phyloP scores from a whole-genome alignment of 768 basidiomycete genomes.

The Boletus patriciae region DNA sequence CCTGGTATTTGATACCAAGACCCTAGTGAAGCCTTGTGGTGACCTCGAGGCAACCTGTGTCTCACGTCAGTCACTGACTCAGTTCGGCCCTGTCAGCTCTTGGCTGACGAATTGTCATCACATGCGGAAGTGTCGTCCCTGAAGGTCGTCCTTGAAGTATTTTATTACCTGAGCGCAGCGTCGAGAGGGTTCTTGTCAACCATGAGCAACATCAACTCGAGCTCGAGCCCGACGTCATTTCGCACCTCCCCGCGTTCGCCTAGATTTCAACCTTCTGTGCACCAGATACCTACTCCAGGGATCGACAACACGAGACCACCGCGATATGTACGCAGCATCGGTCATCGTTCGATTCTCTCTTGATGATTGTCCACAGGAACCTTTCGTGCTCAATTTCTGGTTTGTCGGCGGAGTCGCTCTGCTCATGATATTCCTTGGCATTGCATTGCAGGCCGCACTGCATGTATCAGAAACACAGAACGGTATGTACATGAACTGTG shows the following conservation, averaged over 20 bases:
- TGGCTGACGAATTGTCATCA: too few relatives aligned
- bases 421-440: constrained; percentile 39
- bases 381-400: constrained; percentile 37
- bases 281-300: constrained; percentile 50
- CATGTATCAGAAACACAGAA: constrained; percentile 16
- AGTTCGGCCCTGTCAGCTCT: neutral
- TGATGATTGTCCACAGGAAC: constrained; percentile 22
- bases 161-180: neutral
- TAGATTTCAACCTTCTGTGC: constrained; percentile 45
- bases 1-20: neutral
- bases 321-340: constrained; percentile 41
- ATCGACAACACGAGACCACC: constrained; percentile 34
- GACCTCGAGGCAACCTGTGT: constrained; percentile 6
- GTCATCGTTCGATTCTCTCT: neutral
- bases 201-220: constrained; percentile 6
- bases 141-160: neutral
- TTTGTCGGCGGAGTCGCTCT: constrained; percentile 41
- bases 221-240: neutral
- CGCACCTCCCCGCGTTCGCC: constrained; percentile 25
- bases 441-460: constrained; percentile 14
- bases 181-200: neutral
- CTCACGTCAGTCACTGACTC: neutral
- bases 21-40: neutral
- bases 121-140: too few relatives aligned
- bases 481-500: constrained; percentile 9